phyloP scores from a whole-genome alignment of 768 basidiomycete genomes.

The Termitomyces sp. region DNA sequence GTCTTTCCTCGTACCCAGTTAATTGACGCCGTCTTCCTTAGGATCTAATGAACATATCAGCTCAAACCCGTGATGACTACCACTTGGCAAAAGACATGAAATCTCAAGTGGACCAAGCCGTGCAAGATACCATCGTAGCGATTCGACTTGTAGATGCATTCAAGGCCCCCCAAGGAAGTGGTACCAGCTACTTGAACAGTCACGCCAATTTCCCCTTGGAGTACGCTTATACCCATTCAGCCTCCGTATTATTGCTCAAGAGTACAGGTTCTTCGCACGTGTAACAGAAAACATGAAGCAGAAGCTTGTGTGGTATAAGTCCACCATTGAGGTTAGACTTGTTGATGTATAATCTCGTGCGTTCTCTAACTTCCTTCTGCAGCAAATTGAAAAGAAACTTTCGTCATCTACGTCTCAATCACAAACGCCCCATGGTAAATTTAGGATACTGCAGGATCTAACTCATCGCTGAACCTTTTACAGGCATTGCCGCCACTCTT shows the following conservation, averaged over 20 bases:
- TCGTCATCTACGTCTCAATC: constrained; percentile 61
- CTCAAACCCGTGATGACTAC: constrained; percentile 63
- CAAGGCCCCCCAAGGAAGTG: constrained; percentile 64
- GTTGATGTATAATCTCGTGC: neutral
- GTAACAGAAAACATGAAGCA: constrained; percentile 72
- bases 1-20: neutral
- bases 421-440: constrained; percentile 74
- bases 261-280: constrained; percentile 63
- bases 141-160: constrained; percentile 79
- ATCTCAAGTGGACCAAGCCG: constrained; percentile 70
- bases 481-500: constrained; percentile 68
- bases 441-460: constrained; percentile 1
- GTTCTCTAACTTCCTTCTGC: neutral
- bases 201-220: constrained; percentile 82
- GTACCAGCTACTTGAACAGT: constrained; percentile 68
- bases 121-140: constrained; percentile 77
- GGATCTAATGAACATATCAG: constrained; percentile 64
- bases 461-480: neutral
- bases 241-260: constrained; percentile 6
- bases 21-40: constrained; percentile 22
- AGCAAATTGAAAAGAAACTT: constrained; percentile 86
- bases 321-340: constrained; percentile 65
- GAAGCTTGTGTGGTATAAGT: constrained; percentile 73
- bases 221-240: constrained; percentile 34
- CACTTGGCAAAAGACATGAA: constrained; percentile 69